phyloP scores from a whole-genome alignment of 2,329 filamentous ascomycete species.

The Apiospora marii region DNA sequence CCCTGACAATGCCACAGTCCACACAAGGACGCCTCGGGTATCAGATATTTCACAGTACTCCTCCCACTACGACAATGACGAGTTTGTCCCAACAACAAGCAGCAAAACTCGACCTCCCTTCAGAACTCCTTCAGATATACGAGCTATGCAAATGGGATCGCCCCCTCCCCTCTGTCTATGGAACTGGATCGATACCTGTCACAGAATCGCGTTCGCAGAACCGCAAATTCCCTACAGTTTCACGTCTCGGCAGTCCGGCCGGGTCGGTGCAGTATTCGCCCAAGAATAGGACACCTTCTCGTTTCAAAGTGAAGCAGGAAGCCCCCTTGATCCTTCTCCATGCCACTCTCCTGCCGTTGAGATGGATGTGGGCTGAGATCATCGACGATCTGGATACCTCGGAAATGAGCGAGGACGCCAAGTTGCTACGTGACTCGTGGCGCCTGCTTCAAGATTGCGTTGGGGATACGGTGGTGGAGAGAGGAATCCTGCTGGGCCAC shows the following conservation, averaged over 20 bases:
- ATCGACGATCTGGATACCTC: conserved; percentile 51
- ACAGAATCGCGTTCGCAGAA: conserved; percentile 65
- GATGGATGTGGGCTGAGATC: conserved; percentile 69
- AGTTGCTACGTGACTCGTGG: conserved; percentile 68
- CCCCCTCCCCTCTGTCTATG: conserved; percentile 63
- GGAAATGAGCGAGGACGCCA: conserved; percentile 49
- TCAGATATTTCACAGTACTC: conserved; percentile 57
- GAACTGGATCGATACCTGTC: conserved; percentile 35
- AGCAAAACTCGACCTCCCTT: conserved; percentile 70
- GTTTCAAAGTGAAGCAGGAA: conserved; percentile 64
- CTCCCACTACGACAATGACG: conserved; percentile 47
- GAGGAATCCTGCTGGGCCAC: conserved; percentile 79
- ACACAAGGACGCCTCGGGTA: conserved; percentile 51
- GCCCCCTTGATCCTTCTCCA: conserved; percentile 80
- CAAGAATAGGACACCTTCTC: conserved; percentile 60
- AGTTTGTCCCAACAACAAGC: conserved; percentile 63
- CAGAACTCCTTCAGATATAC: conserved; percentile 73
- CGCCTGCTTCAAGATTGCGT: conserved; percentile 73
- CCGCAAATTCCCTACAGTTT: conserved; percentile 58
- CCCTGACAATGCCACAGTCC: conserved; percentile 44
- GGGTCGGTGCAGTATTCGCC: conserved; percentile 61
- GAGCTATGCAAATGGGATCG: conserved; percentile 76
- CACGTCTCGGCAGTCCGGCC: conserved; percentile 63
- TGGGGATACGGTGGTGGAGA: conserved; percentile 75
- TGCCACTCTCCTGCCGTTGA: conserved; percentile 76